These are phyloP conservation scores for Chlorella sp. DNA, from an alignment of 139 green algal species.

Conservation along the genomic window DNA sequence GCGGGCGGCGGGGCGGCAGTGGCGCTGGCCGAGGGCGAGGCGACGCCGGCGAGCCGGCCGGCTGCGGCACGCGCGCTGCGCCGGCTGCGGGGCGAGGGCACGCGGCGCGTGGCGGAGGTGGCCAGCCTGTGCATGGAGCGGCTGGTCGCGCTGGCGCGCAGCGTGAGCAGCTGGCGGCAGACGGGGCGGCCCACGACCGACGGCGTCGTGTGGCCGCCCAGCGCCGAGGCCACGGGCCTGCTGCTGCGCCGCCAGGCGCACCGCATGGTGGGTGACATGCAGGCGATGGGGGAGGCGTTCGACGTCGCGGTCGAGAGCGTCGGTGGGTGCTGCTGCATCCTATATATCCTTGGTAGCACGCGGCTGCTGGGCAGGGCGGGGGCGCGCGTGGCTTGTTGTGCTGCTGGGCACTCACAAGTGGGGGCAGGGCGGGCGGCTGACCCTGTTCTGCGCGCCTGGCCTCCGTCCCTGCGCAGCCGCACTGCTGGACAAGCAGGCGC, in stretches of 20 bases:
- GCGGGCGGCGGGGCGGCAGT: background rate
- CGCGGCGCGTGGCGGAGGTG: conserved; percentile 16
- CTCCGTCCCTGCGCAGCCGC: too few relatives aligned
- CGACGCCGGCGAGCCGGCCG: background rate
- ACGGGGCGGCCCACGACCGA: conserved; percentile 17
- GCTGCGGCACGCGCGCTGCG: background rate
- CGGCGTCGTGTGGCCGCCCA: conserved; percentile 11
- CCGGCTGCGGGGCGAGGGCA: conserved; percentile 11
- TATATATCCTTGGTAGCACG: too few relatives aligned
- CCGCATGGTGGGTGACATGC: conserved; percentile 23
- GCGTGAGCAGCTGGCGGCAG: background rate
- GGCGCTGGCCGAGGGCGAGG: background rate
- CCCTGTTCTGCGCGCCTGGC: too few relatives aligned
- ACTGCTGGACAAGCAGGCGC: too few relatives aligned
- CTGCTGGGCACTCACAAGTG: too few relatives aligned
- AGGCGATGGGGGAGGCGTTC: background rate
- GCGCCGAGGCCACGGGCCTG: background rate
- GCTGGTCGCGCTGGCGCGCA: conserved; percentile 12
- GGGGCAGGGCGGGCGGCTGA: too few relatives aligned
- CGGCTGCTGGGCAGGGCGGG: too few relatives aligned
- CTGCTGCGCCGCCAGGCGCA: conserved; percentile 25
- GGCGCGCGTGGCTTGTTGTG: too few relatives aligned
- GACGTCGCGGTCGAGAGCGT: background rate
- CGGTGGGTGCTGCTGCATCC: conserved; percentile 5
- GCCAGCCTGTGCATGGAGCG: conserved; percentile 29